phyloP scores from a whole-genome alignment of 106 monocot species.

The Apostasia shenzhenica region DNA sequence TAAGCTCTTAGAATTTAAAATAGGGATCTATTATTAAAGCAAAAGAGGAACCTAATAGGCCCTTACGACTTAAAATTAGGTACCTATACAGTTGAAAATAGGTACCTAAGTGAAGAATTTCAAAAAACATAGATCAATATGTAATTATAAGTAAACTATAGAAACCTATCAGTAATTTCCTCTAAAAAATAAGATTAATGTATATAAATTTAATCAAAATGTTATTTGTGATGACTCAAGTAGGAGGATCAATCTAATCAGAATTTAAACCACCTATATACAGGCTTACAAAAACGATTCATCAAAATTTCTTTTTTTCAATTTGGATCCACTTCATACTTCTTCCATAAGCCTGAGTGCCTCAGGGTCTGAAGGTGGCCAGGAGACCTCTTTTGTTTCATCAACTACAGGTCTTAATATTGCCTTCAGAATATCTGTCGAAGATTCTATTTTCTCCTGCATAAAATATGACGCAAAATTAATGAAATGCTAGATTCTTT shows the following conservation, averaged over 20 bases:
- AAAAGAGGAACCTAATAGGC: no score
- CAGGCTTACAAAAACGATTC: background rate
- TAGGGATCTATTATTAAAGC: no score
- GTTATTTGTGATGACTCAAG: no score
- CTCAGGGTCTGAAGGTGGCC: constrained; percentile 75
- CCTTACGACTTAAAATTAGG: no score
- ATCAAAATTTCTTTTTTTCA: background rate
- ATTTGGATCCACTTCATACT: constrained; percentile 18
- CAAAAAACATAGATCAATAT: background rate
- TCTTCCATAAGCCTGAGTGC: constrained; percentile 54
- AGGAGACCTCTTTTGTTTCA: constrained; percentile 63
- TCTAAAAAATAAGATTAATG: no score
- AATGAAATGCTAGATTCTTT: background rate
- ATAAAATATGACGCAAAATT: constrained; percentile 5
- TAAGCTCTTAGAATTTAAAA: no score
- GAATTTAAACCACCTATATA: background rate
- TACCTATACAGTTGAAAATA: no score
- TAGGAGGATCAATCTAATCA: background rate
- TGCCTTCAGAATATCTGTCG: constrained; percentile 76
- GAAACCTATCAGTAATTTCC: no score
- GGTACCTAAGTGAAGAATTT: background rate
- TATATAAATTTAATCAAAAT: no score
- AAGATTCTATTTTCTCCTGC: constrained; percentile 83
- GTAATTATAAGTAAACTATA: no score
- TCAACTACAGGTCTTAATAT: constrained; percentile 63